These are phyloP conservation scores for Emmonsiellopsis sp. DNA, from an alignment of 2,329 filamentous ascomycete species.

Conservation along the genomic window DNA sequence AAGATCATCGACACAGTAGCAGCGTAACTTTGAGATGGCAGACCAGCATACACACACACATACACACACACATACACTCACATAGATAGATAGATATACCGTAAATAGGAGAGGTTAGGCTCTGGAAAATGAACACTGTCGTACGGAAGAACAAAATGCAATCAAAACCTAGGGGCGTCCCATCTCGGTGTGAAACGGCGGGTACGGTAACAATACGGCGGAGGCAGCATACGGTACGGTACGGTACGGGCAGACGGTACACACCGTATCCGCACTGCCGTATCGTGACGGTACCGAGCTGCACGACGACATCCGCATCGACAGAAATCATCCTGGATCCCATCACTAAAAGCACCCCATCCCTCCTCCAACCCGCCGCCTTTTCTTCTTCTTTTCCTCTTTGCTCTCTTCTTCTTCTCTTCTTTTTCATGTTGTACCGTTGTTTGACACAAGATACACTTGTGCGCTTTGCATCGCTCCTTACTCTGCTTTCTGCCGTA, in stretches of 20 bases:
- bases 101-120: no score
- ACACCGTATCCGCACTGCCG: not conserved
- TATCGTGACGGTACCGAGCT: not conserved
- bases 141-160: no score
- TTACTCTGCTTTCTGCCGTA: not conserved
- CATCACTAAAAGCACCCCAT: not conserved
- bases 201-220: not conserved
- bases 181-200: no score
- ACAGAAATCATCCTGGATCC: constrained; percentile 1
- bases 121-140: no score
- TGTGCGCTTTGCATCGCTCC: constrained; percentile 4
- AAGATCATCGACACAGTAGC: not conserved
- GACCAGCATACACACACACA: not conserved
- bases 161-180: no score
- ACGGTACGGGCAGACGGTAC: not conserved
- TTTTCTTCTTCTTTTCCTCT: not conserved
- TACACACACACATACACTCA: no score
- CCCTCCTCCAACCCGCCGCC: not conserved
- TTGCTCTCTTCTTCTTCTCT: not conserved
- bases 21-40: not conserved
- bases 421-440: constrained; percentile 3
- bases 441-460: constrained; percentile 9
- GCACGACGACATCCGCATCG: constrained; percentile 1
- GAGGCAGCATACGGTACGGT: not conserved
- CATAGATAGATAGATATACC: no score